Evolutionary conservation across 208 protist genomes (phyloP).

Genomic region (Leptomonas seymouri): DNA sequence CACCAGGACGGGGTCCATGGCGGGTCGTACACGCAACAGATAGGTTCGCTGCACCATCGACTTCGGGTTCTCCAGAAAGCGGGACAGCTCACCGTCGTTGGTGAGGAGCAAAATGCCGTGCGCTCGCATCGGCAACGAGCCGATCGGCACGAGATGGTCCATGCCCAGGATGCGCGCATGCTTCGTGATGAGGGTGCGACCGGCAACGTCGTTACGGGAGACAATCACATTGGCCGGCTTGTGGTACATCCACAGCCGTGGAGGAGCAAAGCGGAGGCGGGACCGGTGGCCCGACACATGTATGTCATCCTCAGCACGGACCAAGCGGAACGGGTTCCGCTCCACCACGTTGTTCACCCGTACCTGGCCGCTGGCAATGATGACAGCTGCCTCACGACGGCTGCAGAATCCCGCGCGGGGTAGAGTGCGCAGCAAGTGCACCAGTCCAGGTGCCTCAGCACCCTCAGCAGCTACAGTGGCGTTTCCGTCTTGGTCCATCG

Average conservation of each 20-base stretch:
- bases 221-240: slow-evolving; percentile 90
- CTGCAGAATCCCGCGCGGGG: slow-evolving; percentile 84
- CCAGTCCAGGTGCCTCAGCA: slow-evolving; percentile 25
- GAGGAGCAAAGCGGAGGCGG: slow-evolving; percentile 78
- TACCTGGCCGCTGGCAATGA: slow-evolving; percentile 85
- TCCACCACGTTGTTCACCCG: slow-evolving; percentile 86
- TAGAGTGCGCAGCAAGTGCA: slow-evolving; percentile 77
- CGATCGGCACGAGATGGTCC: slow-evolving; percentile 87
- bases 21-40: slow-evolving; percentile 77
- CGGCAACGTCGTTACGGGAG: slow-evolving; percentile 74
- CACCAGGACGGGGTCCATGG: slow-evolving; percentile 83
- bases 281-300: slow-evolving; percentile 70
- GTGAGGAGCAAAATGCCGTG: slow-evolving; percentile 87
- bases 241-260: slow-evolving; percentile 90
- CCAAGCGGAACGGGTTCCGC: slow-evolving; percentile 81
- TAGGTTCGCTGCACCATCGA: slow-evolving; percentile 88
- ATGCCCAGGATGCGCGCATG: slow-evolving; percentile 86
- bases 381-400: slow-evolving; percentile 66
- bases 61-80: slow-evolving; percentile 77
- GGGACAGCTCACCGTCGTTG: slow-evolving; percentile 89
- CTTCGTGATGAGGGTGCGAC: slow-evolving; percentile 75
- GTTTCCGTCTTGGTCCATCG: not conserved
- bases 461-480: not conserved
- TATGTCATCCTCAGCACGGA: slow-evolving; percentile 77
- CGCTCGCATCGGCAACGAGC: slow-evolving; percentile 83